Evolutionary conservation across 495 filamentous ascomycete species (phyloP).

Genomic region (Aspergillus taichungensis): DNA sequence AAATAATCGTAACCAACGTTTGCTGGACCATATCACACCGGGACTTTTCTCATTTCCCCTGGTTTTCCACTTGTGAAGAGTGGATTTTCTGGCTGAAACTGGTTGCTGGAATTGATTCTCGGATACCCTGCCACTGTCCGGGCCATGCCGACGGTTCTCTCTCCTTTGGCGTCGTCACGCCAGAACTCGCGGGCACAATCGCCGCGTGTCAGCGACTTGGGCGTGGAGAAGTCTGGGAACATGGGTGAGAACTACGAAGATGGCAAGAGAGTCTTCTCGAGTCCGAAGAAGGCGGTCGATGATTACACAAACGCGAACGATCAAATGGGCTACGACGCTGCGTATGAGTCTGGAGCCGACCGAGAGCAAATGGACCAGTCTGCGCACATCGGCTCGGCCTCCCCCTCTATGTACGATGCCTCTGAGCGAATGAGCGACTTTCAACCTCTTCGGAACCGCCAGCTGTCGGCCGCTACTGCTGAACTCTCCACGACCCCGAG

Average conservation of each 20-base stretch:
- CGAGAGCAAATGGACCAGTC: constrained; percentile 1
- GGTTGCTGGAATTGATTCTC: background rate
- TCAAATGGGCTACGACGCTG: constrained; percentile 4
- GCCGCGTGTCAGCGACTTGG: constrained; percentile 8
- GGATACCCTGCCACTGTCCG: background rate
- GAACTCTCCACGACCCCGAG: constrained; percentile 21
- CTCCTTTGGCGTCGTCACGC: constrained; percentile 34
- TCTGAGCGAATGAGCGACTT: constrained; percentile 28
- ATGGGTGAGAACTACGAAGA: constrained; percentile 14
- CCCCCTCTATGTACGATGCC: constrained; percentile 28
- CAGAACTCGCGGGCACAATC: constrained; percentile 35
- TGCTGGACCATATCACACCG: background rate
- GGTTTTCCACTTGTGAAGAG: too few species aligned
- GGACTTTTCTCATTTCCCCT: background rate
- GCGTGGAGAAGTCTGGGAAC: constrained; percentile 3
- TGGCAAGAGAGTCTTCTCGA: constrained; percentile 25
- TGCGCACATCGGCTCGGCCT: constrained; percentile 21
- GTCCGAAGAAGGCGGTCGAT: constrained; percentile 21
- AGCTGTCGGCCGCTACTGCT: constrained; percentile 12
- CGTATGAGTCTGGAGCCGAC: background rate
- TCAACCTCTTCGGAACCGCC: constrained; percentile 15
- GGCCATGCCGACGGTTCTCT: constrained; percentile 37
- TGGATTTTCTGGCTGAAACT: too few species aligned
- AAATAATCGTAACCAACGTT: constrained; percentile 10
- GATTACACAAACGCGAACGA: constrained; percentile 13